Percentiles rank a stretch among this genome's conserved stretches.
Conservation (phyloP, 441 rosid genomes). For the Brassica hybrid region DNA sequence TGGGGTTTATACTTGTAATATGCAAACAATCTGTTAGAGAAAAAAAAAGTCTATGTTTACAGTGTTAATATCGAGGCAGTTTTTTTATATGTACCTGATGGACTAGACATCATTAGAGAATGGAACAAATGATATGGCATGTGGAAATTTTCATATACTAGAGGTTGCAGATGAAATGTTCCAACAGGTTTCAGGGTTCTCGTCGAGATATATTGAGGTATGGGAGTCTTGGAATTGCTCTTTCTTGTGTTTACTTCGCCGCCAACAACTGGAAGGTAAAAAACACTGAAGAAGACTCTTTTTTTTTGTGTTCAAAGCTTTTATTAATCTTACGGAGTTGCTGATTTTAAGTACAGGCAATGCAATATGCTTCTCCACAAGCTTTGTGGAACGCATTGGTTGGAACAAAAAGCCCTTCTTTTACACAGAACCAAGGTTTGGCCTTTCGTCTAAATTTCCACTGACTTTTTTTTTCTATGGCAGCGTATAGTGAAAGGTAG, state of each 20-base stretch:
- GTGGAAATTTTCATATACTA: slow-evolving; percentile 41
- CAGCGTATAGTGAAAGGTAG: slow-evolving; percentile 1
- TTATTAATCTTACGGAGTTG: not conserved
- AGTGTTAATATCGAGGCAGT: too few species aligned
- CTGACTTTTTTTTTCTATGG: not conserved
- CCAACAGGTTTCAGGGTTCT: slow-evolving; percentile 96
- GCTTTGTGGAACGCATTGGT: slow-evolving; percentile 84
- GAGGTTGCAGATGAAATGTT: slow-evolving; percentile 77
- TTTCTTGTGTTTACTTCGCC: slow-evolving; percentile 72
- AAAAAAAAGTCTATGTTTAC: too few species aligned
- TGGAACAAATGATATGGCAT: slow-evolving; percentile 25
- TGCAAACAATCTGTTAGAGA: slow-evolving; percentile 12
- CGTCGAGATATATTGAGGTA: slow-evolving; percentile 85
- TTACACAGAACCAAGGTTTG: slow-evolving; percentile 54
- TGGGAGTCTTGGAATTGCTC: slow-evolving; percentile 83
- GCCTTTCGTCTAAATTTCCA: not conserved
- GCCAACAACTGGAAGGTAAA: slow-evolving; percentile 87
- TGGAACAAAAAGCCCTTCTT: slow-evolving; percentile 63
- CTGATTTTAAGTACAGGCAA: slow-evolving; percentile 59
- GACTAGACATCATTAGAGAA: too few species aligned
- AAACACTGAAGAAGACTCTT: slow-evolving; percentile 7
- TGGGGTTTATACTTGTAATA: not conserved
- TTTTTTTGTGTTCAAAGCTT: not conserved
- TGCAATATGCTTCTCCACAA: slow-evolving; percentile 94
- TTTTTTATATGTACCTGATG: too few species aligned